Evolutionary conservation across 202 grass and related monocot genomes (phyloP).

Genomic region (Sporobolus alterniflorus): DNA sequence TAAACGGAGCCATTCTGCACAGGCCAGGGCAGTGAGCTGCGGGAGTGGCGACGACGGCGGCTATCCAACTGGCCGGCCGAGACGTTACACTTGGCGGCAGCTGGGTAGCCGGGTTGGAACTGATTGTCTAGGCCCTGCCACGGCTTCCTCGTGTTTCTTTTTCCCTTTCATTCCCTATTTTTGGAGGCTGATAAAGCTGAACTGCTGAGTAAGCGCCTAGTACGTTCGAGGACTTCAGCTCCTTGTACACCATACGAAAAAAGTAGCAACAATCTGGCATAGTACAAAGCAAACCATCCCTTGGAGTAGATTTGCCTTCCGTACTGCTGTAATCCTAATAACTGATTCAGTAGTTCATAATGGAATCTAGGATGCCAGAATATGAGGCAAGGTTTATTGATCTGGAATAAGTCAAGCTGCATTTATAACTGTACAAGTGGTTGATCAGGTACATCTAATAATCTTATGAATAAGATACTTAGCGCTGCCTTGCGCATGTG

Average conservation of each 20-base stretch:
- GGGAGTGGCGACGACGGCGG: slow-evolving; percentile 40
- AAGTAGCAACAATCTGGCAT: slow-evolving; percentile 5
- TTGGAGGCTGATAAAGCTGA: too few relatives aligned
- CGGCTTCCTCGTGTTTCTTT: neutral
- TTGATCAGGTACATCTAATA: slow-evolving; percentile 37
- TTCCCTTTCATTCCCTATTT: too few relatives aligned
- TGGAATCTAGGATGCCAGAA: neutral
- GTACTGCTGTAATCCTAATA: neutral
- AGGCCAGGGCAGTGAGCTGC: too few relatives aligned
- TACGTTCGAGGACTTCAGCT: neutral
- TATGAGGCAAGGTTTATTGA: slow-evolving; percentile 17
- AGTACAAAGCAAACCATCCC: neutral
- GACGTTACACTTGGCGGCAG: slow-evolving; percentile 34
- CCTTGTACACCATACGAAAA: neutral
- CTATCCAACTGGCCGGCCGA: slow-evolving; percentile 25
- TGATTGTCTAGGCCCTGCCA: neutral
- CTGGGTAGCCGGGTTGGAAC: neutral
- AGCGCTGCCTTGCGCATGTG: neutral
- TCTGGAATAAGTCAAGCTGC: slow-evolving; percentile 14
- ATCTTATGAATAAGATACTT: slow-evolving; percentile 22
- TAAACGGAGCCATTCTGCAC: neutral
- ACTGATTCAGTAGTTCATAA: neutral
- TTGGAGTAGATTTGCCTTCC: neutral
- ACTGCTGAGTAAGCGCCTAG: neutral
- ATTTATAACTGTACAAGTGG: slow-evolving; percentile 5